These are phyloP conservation scores for Poa annua DNA, from an alignment of 176 grass and related monocot species.

Conservation along the genomic window DNA sequence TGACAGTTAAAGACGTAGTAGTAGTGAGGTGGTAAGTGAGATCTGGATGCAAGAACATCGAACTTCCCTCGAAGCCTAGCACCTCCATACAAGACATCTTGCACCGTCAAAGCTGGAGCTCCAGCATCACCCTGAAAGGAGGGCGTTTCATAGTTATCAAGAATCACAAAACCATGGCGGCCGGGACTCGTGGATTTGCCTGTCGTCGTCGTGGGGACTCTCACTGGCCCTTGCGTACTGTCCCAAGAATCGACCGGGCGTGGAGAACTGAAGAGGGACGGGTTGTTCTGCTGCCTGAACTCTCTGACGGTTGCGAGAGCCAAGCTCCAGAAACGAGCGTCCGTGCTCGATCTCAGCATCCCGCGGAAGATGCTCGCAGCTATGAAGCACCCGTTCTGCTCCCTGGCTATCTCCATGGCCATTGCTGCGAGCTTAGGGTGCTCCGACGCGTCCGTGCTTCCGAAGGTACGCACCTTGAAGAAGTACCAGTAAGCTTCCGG, in stretches of 20 bases:
- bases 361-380: background rate
- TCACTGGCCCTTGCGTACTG: background rate
- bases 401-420: conserved; percentile 2
- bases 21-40: background rate
- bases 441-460: conserved; percentile 28
- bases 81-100: background rate
- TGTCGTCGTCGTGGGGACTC: background rate
- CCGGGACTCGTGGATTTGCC: background rate
- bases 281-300: background rate
- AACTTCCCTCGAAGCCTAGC: background rate
- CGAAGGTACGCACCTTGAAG: conserved; percentile 33
- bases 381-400: conserved; percentile 3
- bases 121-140: background rate
- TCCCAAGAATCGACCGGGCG: background rate
- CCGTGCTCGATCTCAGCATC: conserved; percentile 15
- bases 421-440: conserved; percentile 10
- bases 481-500: conserved; percentile 23
- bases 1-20: background rate
- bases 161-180: background rate
- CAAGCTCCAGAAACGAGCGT: background rate
- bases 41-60: conserved; percentile 3
- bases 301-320: background rate
- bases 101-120: background rate
- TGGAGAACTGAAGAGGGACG: background rate
- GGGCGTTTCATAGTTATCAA: background rate